Base-by-base conservation (phyloP, 306 rosid genomes). In the Prunus davidiana region DNA sequence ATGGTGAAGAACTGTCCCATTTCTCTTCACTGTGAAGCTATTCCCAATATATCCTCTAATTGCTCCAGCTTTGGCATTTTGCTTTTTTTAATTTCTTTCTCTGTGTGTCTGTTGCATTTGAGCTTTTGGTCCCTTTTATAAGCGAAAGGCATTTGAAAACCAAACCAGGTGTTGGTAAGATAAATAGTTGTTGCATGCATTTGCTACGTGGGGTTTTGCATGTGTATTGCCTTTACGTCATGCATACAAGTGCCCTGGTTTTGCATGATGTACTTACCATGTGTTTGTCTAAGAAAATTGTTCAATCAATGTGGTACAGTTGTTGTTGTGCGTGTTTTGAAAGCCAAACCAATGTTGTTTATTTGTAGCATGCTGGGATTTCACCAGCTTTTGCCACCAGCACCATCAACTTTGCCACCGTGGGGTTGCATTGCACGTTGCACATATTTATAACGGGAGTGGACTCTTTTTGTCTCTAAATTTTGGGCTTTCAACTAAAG, bases 1-100 rank as follows among this genome's bases (percentile, higher is more conserved):
- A 93, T 86, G n/a, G 90, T 82, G 94, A 93, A 91, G 96, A 93
- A 93, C 58, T 87, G 89, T 93, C 98, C 97, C 98, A 91, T 67
- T 93, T 91, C 57, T 93, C 96, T 80, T 93, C 87, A 90, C 86
- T 0, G 97, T 91, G 87, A 93, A 93, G 84, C 91, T 64, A 97
- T 87, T 58, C 64, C 64, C 14, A 58, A 15, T 3, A 58, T 2
- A 2, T 58, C 0, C 28, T 4, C 30, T 22, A 58, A 12, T 14
- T 58, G 64, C 64, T 24, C 30, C 34, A 10, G 14, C 32, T 24
- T 58, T 18, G 15, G 16, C 64, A 58, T 58, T 58, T 58, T 58
- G 32, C 63, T 11, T 22, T 11, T 8, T 8, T 55, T 8, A n/a
- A n/a, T 58, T 18, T 58, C 34, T 58, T 2, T 58, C 64, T 58